A percentile compares a stretch with the other conserved stretches of the same genome.
Conservation (phyloP, 257 asterid genomes). For the Linderniella brevidens region DNA sequence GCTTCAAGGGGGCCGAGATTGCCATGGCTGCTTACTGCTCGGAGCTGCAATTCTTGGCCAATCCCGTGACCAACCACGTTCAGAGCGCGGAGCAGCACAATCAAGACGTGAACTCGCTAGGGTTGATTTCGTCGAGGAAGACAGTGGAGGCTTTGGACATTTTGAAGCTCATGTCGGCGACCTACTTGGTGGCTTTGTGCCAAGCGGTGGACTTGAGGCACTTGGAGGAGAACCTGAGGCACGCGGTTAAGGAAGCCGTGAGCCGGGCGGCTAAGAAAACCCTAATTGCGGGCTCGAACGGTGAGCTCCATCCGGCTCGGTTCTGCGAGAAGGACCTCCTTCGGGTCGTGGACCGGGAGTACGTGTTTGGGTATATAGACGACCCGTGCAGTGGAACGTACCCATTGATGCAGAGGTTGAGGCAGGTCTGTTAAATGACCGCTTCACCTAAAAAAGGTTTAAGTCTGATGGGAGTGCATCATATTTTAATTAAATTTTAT, state of each 20-base stretch:
- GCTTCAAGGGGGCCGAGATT: slow-evolving; percentile 16
- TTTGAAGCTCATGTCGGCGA: slow-evolving; percentile 24
- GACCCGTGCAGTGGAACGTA: slow-evolving; percentile 21
- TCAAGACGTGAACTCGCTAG: slow-evolving; percentile 30
- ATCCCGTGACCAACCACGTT: slow-evolving; percentile 30
- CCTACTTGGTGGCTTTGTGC: slow-evolving; percentile 27
- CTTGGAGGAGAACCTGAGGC: slow-evolving; percentile 22
- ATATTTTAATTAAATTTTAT: no score
- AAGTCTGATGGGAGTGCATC: no score
- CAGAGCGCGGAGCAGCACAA: slow-evolving; percentile 29
- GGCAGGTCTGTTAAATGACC: no score
- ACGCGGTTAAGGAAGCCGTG: slow-evolving; percentile 16
- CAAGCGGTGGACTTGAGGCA: slow-evolving; percentile 27
- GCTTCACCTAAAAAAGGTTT: no score
- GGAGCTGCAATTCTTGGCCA: slow-evolving; percentile 25
- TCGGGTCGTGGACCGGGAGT: slow-evolving; percentile 19
- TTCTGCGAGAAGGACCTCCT: slow-evolving; percentile 26
- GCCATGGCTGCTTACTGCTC: slow-evolving; percentile 33
- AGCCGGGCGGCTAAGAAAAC: slow-evolving; percentile 19
- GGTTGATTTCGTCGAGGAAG: slow-evolving; percentile 24
- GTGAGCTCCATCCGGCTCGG: slow-evolving; percentile 21
- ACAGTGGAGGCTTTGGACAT: slow-evolving; percentile 25
- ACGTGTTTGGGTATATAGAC: slow-evolving; percentile 20
- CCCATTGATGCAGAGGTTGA: slow-evolving; percentile 22
- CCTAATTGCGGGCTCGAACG: slow-evolving; percentile 9